phyloP scores from a whole-genome alignment of 139 green algal species.

The Nannochloris sp. region DNA sequence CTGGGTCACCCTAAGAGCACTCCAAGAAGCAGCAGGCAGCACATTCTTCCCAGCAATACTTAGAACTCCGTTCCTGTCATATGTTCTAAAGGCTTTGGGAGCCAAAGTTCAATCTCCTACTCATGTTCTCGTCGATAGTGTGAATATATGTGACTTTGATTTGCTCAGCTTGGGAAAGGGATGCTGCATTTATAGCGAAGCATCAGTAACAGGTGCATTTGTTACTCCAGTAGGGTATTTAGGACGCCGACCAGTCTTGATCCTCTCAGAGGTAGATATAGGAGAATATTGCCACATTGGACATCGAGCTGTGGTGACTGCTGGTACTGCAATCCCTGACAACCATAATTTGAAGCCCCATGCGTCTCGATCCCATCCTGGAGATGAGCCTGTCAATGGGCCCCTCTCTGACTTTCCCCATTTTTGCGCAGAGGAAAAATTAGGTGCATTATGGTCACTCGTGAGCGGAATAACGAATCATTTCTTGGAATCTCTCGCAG shows the following conservation, averaged over 20 bases:
- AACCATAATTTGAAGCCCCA: constrained; percentile 12
- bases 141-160: too few species aligned
- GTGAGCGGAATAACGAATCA: too few species aligned
- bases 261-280: neutral
- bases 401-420: constrained; percentile 6
- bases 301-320: neutral
- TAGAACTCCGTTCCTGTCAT: too few species aligned
- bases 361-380: constrained; percentile 5
- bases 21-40: neutral
- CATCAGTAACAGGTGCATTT: neutral
- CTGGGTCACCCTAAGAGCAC: constrained; percentile 11
- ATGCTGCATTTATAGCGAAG: too few species aligned
- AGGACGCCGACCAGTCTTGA: neutral
- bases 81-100: too few species aligned
- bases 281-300: neutral
- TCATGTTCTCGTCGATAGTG: too few species aligned
- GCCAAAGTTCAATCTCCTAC: too few species aligned
- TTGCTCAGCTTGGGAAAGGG: too few species aligned
- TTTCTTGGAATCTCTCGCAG: too few species aligned
- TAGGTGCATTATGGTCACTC: too few species aligned
- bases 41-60: too few species aligned
- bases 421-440: too few species aligned
- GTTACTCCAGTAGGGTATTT: constrained; percentile 6
- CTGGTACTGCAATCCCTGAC: constrained; percentile 3
- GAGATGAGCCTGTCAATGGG: constrained; percentile 2